Base-by-base conservation (phyloP, 306 rosid species). In the Prunus fruticosa region DNA sequence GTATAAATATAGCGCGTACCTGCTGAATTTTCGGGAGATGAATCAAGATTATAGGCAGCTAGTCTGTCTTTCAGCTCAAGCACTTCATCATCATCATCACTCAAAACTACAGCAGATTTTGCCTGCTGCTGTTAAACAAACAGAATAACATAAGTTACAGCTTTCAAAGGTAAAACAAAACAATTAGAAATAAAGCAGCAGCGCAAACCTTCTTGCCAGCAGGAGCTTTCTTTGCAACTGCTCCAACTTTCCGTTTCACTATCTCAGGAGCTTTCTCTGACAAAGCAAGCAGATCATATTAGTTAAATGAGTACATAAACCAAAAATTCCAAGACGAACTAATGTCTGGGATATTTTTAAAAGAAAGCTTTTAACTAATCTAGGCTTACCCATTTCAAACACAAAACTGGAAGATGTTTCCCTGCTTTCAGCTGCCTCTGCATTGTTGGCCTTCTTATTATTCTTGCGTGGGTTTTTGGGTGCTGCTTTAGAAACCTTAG, bases 1-100 rank as follows among this genome's bases (percentile, higher is more conserved):
- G 22, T 6, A 52, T 12, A 16, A 52, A 79, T 11, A 53, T 46
- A 50, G 49, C 6, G 41, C 23, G 57, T 77, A 92, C 98, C 97
- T 63, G 86, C 84, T 1, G 93, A 78, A 22, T 67, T 72, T 19
- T 88, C 97, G 27, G 93, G 83, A 43, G 99, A 89, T 57, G 97
- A 79, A 2, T 81, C 93, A 0, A 95, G 84, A 79, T 89, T 95
- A 67, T 95, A 95, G 28, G 97, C 96, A 68, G 99, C 99, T 47
- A 95, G 93, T 30, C 99, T 93, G 56, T 95, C 93, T 84, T 92
- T 93, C 82, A 95, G 94, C 13, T 88, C 96, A 8, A 77, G 83
- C 62, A 95, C 80, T 45, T 92, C 91, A 0, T 84, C 90, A 0
- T 86, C 80, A 0, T 75, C 91, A 14, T 78, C 87, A 12, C 72